These are phyloP conservation scores for Nothophaeocryptopus gaeumannii DNA, from an alignment of 2,329 filamentous ascomycete species.

Conservation along the genomic window DNA sequence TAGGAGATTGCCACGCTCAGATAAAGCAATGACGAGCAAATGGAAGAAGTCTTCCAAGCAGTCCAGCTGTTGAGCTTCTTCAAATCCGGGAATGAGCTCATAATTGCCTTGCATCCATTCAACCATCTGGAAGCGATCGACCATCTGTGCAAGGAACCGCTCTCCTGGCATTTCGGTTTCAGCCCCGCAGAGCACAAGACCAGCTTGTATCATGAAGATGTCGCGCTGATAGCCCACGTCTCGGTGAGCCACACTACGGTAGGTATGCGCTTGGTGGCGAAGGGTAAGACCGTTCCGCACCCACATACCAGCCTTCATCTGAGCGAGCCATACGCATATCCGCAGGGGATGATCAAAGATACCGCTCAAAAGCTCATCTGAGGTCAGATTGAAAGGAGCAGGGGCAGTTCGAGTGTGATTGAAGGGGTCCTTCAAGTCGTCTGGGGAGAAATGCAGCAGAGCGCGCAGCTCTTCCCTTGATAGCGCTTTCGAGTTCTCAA, in stretches of 20 bases:
- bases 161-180: slow-evolving; percentile 51
- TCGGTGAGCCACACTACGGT: slow-evolving; percentile 81
- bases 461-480: slow-evolving; percentile 62
- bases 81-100: slow-evolving; percentile 69
- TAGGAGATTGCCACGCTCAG: slow-evolving; percentile 78
- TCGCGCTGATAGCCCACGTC: slow-evolving; percentile 94
- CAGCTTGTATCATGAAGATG: slow-evolving; percentile 88
- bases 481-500: slow-evolving; percentile 82
- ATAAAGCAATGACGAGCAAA: slow-evolving; percentile 83
- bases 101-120: slow-evolving; percentile 85
- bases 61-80: slow-evolving; percentile 84
- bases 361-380: slow-evolving; percentile 30
- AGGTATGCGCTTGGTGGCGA: slow-evolving; percentile 90
- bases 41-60: slow-evolving; percentile 95
- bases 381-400: slow-evolving; percentile 23
- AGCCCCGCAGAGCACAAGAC: slow-evolving; percentile 80
- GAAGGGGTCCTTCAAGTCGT: slow-evolving; percentile 58
- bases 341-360: slow-evolving; percentile 90
- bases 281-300: slow-evolving; percentile 95
- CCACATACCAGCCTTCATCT: slow-evolving; percentile 99
- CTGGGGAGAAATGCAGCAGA: slow-evolving; percentile 68
- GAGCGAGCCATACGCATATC: slow-evolving; percentile 92
- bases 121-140: slow-evolving; percentile 86
- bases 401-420: slow-evolving; percentile 23
- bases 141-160: slow-evolving; percentile 77